Evolutionary conservation across 192 early-diverging fungal species (phyloP), one percentile per base, ranked within the genome.

Genomic region (Coemansia sp.): DNA sequence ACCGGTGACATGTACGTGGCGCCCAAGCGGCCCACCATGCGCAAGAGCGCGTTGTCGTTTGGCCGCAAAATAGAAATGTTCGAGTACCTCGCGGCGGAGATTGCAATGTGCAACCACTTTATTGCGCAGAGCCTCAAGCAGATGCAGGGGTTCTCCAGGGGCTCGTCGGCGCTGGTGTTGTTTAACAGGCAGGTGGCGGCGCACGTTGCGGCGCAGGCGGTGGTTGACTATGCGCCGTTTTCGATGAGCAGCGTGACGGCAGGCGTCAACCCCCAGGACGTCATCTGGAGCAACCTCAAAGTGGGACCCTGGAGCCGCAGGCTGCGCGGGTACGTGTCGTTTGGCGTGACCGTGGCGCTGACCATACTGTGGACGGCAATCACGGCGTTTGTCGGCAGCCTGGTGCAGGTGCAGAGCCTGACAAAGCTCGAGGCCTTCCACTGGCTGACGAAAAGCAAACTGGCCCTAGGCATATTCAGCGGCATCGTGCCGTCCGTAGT

Each of bases 201-300:
- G 0, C 92, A 96, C 34, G 84, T 91, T 71, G 92, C 92, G 15
- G 82, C 85, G 12, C 85, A 87, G 45, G 73, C 76, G 0, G 76
- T 90, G 0, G 62, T 89, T 13, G 77, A 89, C 71, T 71, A 82
- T 24, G 67, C 64, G 53, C 82, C 86, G 13, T 70, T 87, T 46
- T 66, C 68, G 2, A 89, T 93, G 87, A 59, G 64, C n/a, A 86
- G 83, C 10, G 73, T 82, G 17, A 80, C 89, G 17, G 67, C 81
- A 6, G 80, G 86, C 39, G 85, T 94, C 9, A 60, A 86, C 24
- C 83, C 86, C 0, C 53, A 82, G 23, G 90, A 96, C 68, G 68
- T 96, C 14, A 83, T 93, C 33, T 96, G 93, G 93, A 66, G 80
- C 9, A 93, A 93, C 55, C 73, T 91, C 52, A 83, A 82, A 43